phyloP scores from a whole-genome alignment of 768 basidiomycete species.

The Lactarius sp. region DNA sequence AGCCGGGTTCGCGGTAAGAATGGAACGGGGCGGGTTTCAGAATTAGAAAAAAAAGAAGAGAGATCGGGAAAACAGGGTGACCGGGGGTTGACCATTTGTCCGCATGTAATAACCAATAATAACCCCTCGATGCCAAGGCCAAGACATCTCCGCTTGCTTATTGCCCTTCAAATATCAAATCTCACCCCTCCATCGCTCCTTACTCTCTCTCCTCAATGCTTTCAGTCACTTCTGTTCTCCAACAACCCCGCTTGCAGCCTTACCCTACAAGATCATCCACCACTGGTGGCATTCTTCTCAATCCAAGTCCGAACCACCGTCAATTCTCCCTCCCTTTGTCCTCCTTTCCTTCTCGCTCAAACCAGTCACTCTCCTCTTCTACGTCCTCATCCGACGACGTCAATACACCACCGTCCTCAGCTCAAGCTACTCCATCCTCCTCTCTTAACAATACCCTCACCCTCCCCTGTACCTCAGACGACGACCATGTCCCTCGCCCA shows the following conservation, averaged over 20 bases:
- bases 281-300: conserved; percentile 10
- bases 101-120: too few species aligned
- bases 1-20: too few species aligned
- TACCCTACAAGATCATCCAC: not conserved
- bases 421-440: conserved; percentile 2
- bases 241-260: not conserved
- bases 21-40: too few species aligned
- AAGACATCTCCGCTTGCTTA: not conserved
- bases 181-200: not conserved
- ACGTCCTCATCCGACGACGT: conserved; percentile 16
- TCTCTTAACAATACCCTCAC: conserved; percentile 7
- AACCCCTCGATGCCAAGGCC: not conserved
- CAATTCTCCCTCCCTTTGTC: conserved; percentile 1
- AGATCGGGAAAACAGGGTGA: not conserved
- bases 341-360: conserved; percentile 14
- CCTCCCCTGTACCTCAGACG: conserved; percentile 16
- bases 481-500: conserved; percentile 3
- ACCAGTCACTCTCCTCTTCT: conserved; percentile 17
- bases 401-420: conserved; percentile 14
- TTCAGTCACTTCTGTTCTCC: conserved; percentile 14
- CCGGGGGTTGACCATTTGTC: too few species aligned
- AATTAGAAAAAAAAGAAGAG: too few species aligned
- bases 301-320: not conserved
- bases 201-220: not conserved
- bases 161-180: not conserved